These are phyloP conservation scores for Teratosphaeria zuluensis DNA, from an alignment of 2,329 filamentous ascomycete genomes.

Conservation along the genomic window DNA sequence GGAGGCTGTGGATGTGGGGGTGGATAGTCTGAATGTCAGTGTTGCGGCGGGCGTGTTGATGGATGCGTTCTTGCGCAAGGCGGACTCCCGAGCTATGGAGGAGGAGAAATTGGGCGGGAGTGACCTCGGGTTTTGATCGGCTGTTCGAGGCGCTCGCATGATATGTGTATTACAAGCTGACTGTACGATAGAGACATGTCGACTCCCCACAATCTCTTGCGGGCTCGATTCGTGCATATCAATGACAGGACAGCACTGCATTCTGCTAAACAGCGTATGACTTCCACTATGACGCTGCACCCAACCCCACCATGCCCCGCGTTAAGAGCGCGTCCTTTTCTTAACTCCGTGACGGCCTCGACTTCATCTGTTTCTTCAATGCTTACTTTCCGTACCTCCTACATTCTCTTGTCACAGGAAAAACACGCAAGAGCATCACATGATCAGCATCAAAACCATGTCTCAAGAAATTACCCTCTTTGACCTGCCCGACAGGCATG, in stretches of 20 bases:
- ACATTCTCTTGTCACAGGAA: not conserved
- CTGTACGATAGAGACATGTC: too few species aligned
- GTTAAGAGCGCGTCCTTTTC: not conserved
- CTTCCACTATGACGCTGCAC: too few species aligned
- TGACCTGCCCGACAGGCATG: conserved; percentile 49
- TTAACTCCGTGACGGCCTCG: too few species aligned
- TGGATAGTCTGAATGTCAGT: conserved; percentile 91
- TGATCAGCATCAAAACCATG: conserved; percentile 7
- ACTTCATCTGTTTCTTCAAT: not conserved
- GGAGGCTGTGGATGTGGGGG: conserved; percentile 37
- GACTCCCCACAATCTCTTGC: too few species aligned
- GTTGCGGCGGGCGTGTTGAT: conserved; percentile 74
- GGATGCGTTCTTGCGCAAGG: conserved; percentile 45
- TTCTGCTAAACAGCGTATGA: too few species aligned
- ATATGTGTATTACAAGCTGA: too few species aligned
- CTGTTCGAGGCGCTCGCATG: too few species aligned
- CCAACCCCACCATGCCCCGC: too few species aligned
- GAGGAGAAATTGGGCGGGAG: not conserved
- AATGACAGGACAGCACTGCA: too few species aligned
- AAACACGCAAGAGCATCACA: not conserved
- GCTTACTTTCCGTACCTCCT: not conserved
- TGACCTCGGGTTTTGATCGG: not conserved
- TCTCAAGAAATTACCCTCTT: conserved; percentile 44
- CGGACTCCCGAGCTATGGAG: not conserved
- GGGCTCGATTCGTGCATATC: too few species aligned